Evolutionary conservation across 2,329 filamentous ascomycete genomes (phyloP), one percentile per base, ranked within the genome.

Genomic region (Ophiostoma sp.): DNA sequence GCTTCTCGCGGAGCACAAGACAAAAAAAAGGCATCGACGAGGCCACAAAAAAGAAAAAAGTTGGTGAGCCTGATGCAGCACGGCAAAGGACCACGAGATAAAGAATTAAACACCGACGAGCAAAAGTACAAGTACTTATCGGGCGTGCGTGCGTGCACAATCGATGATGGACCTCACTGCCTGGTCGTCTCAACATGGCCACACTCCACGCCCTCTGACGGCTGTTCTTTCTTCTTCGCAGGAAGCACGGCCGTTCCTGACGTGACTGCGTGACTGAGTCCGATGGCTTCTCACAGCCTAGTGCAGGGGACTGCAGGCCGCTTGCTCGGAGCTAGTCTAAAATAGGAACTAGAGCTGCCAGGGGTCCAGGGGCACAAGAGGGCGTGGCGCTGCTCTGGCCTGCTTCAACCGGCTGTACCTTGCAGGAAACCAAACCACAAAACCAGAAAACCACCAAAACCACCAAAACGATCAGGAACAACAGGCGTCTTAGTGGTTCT

Each of bases 391-490:
- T 73, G 57, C 39, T 63, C 68, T 74, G 70, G 73, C 68, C 55
- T 71, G 70, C 69, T 74, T 72, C 70, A 73, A 68, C 71, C 69
- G 72, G 71, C 66, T 73, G 74, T 74, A 75, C 73, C 74, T 74
- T 75, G 71, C 71, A 74, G 73, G 71, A 73, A 64, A 59, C 36
- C 61, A 42, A 42, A 48, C 42, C 39, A 42, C 39, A 42, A 42
- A 42, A 39, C n/a, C n/a, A n/a, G n/a, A n/a, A n/a, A n/a, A 42
- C 11, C 39, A 2, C 1, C 39, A 42, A 42, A 42, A 42, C 39
- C 39, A 42, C 39, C 39, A 42, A 42, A 12, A 12, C 42, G 11
- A 17, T 12, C 48, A 57, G 61, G 36, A 61, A 45, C 25, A 64
- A 45, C 28, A 45, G 9, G 61, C 48, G 57, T 39, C 22, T 45